Base-by-base conservation (phyloP, 2,329 filamentous ascomycete genomes). In the Nakataea oryzae region DNA sequence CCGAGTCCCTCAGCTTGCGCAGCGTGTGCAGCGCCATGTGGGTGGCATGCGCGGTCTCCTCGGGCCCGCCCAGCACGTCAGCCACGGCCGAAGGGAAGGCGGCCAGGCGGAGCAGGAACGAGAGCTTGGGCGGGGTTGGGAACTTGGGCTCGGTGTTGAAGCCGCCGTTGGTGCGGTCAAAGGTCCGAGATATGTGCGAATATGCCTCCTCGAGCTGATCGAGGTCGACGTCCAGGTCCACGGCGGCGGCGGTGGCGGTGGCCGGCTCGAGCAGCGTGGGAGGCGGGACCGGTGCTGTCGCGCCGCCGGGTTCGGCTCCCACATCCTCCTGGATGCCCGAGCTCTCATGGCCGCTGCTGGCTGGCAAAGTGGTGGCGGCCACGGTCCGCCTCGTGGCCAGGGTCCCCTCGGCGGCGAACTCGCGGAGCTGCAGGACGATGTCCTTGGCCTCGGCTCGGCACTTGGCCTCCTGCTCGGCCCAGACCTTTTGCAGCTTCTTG, bases 161-260 rank as follows among this genome's bases (percentile, higher is more conserved):
- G 0, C 95, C 95, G 41, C 89, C 91, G 70, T 90, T 85, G 9
- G 85, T 79, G 1, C 82, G 79, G 71, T 97, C 93, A 69, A 89
- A 97, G n/a, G 90, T 90, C 41, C 82, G 81, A 17, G 85, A 84
- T 68, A 96, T 95, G 68, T 95, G 86, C 29, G 86, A 83, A 67
- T 90, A 93, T 0, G 93, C 93, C 71, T 97, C 93, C 70, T 97
- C 95, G 12, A 99, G 77, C 66, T 97, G 81, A 67, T 97, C 95
- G 62, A 99, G 78, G 68, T 97, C 95, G 54, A 97, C 76, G 54
- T 88, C 87, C 66, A 91, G 90, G 5, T 85, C 76, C 57, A 70
- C 64, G 62, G 72, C 68, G 61, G 67, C 63, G 26, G 66, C 57
- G 29, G 61, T 61, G 26, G 63, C 59, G n/a, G 63, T 62, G 24